Conservation (phyloP, 2,329 filamentous ascomycete genomes). For the Trichoderma endophyticum region DNA sequence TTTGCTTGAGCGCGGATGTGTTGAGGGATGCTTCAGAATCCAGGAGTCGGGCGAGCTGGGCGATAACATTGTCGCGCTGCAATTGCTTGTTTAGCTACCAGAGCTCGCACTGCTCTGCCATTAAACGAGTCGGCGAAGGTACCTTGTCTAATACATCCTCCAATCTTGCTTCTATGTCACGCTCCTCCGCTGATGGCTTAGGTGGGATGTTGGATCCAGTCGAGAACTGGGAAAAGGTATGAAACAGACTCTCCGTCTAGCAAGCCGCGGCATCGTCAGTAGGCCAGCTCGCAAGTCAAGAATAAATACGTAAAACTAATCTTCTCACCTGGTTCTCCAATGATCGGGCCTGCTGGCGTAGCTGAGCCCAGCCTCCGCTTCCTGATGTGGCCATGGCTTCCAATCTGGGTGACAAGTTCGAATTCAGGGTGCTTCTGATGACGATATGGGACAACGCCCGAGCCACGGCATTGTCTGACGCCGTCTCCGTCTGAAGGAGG, state of each 20-base stretch:
- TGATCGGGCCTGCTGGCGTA: slow-evolving; percentile 85
- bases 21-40: slow-evolving; percentile 87
- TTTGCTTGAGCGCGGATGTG: slow-evolving; percentile 92
- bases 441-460: slow-evolving; percentile 7
- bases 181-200: slow-evolving; percentile 83
- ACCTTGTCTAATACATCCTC: slow-evolving; percentile 83
- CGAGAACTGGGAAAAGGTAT: slow-evolving; percentile 88
- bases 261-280: not conserved
- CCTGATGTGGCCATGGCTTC: slow-evolving; percentile 51
- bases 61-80: slow-evolving; percentile 77
- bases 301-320: not conserved
- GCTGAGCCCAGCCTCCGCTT: slow-evolving; percentile 80
- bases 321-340: slow-evolving; percentile 79
- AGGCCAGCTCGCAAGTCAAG: not conserved
- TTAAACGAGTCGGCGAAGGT: slow-evolving; percentile 20
- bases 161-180: slow-evolving; percentile 73
- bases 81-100: not conserved
- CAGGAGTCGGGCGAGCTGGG: slow-evolving; percentile 81
- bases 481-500: slow-evolving; percentile 5
- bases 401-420: not conserved
- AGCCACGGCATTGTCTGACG: slow-evolving; percentile 2
- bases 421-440: slow-evolving; percentile 6
- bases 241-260: slow-evolving; percentile 80
- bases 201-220: slow-evolving; percentile 73
- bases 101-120: not conserved